Evolutionary conservation across 1,139 yeast genomes (phyloP), one percentile per base, ranked within the genome.

Genomic region (Yamadazyma atmosphaerica): DNA sequence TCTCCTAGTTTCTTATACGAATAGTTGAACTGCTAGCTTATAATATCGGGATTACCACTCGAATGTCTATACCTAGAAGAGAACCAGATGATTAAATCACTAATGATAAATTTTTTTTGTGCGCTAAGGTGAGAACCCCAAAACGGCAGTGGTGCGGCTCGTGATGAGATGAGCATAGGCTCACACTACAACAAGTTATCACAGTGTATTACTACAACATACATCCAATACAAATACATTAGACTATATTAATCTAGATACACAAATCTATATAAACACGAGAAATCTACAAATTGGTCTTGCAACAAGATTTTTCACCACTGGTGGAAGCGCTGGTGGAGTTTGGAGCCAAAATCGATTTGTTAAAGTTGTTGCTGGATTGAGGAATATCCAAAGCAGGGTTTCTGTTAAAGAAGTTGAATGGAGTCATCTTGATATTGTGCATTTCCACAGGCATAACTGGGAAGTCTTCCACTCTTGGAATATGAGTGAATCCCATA

Each of bases 381-480:
- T 82, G 82, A 35, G 95, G 95, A 37, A 87, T 71, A 56, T 86
- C 94, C 59, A 87, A 71, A 29, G 90, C 90, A 19, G 96, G 96
- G 63, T 86, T 86, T 59, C 68, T 80, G 51, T 81, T 81, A 61
- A 86, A 87, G 79, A 87, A 87, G 46, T 87, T 87, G 54, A 75
- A 68, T 38, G 96, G 96, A 38, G 76, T 73, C 46, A 87, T 72
- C 45, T 79, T 75, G 51, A 86, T 81, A 58, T 76, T 83, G 54
- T 72, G 76, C 51, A 79, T 79, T 68, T 87, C 95, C 42, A 82
- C 86, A 32, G 95, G 94, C 96, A 87, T 87, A 45, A 87, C 94
- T 38, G 95, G 95, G 85, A 86, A 87, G 63, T 87, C 95, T 68
- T 87, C 96, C 25, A 84, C 84, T 56, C 90, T 78, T 51, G 95